These are phyloP conservation scores for Handroanthus guayacan DNA, from an alignment of 257 asterid genomes.

Conservation along the genomic window DNA sequence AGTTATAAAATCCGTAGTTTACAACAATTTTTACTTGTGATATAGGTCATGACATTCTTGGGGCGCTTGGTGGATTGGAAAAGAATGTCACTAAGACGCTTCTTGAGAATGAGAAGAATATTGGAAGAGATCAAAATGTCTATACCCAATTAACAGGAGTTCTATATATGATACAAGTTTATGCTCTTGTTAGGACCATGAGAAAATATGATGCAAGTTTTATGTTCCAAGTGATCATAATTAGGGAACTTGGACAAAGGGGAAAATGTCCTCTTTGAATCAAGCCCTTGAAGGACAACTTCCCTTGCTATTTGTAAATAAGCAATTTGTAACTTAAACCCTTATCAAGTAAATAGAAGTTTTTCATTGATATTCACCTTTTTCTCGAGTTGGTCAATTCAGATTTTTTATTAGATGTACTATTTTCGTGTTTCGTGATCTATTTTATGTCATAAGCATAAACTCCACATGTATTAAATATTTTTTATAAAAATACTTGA, in stretches of 20 bases:
- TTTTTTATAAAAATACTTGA: too few relatives aligned
- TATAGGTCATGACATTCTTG: constrained; percentile 74
- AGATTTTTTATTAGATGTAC: too few relatives aligned
- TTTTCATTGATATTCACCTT: background rate
- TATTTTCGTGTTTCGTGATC: too few relatives aligned
- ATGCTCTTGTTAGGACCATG: constrained; percentile 33
- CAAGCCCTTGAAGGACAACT: constrained; percentile 43
- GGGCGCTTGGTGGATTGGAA: constrained; percentile 80
- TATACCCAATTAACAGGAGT: constrained; percentile 38
- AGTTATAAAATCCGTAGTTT: background rate
- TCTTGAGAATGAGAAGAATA: constrained; percentile 52
- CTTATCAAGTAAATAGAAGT: constrained; percentile 35
- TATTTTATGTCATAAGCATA: too few relatives aligned
- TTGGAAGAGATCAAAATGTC: constrained; percentile 56
- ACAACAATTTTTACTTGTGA: background rate
- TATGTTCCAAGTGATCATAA: background rate
- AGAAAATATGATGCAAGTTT: constrained; percentile 33
- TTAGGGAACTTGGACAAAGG: constrained; percentile 27
- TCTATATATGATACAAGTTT: constrained; percentile 29
- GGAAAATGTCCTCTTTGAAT: constrained; percentile 29
- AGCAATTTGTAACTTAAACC: constrained; percentile 39
- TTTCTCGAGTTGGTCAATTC: background rate
- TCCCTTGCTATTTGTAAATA: constrained; percentile 46
- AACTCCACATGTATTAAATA: too few relatives aligned
- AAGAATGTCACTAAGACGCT: constrained; percentile 48